Evolutionary conservation across 306 rosid genomes (phyloP).

Genomic region (Quillaja saponaria): DNA sequence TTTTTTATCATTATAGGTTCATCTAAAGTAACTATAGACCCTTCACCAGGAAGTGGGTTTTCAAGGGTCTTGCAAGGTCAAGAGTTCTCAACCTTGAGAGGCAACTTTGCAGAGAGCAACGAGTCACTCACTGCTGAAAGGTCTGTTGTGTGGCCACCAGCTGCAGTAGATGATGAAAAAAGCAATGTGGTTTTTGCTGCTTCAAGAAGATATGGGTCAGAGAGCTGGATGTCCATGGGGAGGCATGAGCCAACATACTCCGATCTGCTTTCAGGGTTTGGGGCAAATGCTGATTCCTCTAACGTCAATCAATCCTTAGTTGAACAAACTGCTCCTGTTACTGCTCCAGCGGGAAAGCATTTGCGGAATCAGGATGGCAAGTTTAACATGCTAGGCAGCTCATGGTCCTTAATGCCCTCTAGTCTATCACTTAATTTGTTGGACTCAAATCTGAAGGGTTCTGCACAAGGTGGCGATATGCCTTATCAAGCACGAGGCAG

Average conservation of each 20-base stretch:
- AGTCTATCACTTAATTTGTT: slow-evolving; percentile 54
- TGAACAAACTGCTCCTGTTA: slow-evolving; percentile 44
- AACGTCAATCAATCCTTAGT: slow-evolving; percentile 33
- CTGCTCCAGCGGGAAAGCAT: slow-evolving; percentile 49
- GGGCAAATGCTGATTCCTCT: slow-evolving; percentile 47
- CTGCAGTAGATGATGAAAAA: slow-evolving; percentile 63
- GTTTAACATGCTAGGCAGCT: slow-evolving; percentile 42
- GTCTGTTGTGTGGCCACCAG: slow-evolving; percentile 60
- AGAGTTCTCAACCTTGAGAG: slow-evolving; percentile 81
- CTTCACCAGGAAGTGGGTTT: slow-evolving; percentile 62
- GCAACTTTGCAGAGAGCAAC: slow-evolving; percentile 55
- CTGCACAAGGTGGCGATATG: slow-evolving; percentile 49
- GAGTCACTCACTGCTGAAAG: slow-evolving; percentile 65
- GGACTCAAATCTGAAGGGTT: slow-evolving; percentile 57
- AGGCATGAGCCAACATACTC: slow-evolving; percentile 77
- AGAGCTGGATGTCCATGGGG: slow-evolving; percentile 59
- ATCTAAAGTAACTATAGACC: slow-evolving; percentile 63
- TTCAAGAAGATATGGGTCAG: slow-evolving; percentile 62
- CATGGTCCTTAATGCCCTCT: slow-evolving; percentile 61
- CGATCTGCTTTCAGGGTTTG: slow-evolving; percentile 82
- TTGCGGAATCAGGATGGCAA: slow-evolving; percentile 62
- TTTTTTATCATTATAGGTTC: slow-evolving; percentile 38
- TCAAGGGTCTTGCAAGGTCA: slow-evolving; percentile 99
- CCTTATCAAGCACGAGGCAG: slow-evolving; percentile 51
- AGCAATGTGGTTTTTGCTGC: slow-evolving; percentile 60